A percentile compares a stretch with the other conserved stretches of the same genome.
Conservation (phyloP, 176 grass and related monocot genomes). For the Carex scoparia region DNA sequence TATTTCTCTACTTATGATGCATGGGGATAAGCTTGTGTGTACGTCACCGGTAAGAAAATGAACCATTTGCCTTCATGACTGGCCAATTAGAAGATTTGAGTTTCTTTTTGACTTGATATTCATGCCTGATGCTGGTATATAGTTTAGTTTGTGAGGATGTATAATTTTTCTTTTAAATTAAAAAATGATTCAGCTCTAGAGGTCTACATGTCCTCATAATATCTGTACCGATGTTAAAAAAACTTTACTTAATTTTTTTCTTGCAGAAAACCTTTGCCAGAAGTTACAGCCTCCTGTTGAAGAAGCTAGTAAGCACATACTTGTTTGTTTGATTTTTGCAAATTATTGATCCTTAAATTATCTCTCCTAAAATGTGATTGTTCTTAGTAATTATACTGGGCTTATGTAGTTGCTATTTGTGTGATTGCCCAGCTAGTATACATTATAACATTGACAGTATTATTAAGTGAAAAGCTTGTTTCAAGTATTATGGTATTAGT, state of each 20-base stretch:
- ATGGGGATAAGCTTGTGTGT: too few relatives aligned
- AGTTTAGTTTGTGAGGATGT: background rate
- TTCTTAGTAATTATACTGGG: background rate
- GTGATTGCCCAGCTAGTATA: background rate
- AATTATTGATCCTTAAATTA: background rate
- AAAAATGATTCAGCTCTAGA: background rate
- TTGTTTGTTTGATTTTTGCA: background rate
- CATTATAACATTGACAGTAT: background rate
- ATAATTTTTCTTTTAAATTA: background rate
- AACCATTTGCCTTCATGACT: too few relatives aligned
- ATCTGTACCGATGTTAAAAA: background rate
- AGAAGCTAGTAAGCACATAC: conserved; percentile 15
- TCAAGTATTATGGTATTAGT: background rate
- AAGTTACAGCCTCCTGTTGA: conserved; percentile 39
- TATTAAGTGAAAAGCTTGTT: background rate
- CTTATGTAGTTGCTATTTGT: background rate
- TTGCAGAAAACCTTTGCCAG: conserved; percentile 50
- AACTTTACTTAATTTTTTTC: conserved; percentile 25
- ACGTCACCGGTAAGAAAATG: too few relatives aligned
- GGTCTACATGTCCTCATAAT: background rate
- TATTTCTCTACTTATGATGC: too few relatives aligned
- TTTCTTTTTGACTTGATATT: too few relatives aligned
- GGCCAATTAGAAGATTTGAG: too few relatives aligned
- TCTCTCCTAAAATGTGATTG: background rate
- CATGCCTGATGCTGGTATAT: background rate